Evolutionary conservation across 352 stramenopile species (phyloP).

Genomic region (Phytophthora ohioensis): DNA sequence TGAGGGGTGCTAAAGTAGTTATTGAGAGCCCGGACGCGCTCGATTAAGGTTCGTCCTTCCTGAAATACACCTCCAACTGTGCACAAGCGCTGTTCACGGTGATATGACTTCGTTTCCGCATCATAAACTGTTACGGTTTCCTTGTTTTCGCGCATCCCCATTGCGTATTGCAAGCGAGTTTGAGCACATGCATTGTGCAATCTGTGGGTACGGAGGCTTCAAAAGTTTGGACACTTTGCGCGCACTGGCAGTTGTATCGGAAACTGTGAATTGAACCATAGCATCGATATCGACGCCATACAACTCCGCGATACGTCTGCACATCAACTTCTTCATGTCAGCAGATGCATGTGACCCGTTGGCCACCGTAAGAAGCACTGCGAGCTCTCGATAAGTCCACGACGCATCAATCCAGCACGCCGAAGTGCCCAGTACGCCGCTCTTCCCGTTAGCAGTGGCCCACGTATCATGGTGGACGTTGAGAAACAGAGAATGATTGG

Average conservation of each 20-base stretch:
- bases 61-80: too few relatives aligned
- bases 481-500: background rate
- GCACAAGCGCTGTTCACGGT: too few relatives aligned
- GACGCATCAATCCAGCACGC: background rate
- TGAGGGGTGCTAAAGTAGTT: slow-evolving; percentile 17
- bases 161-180: background rate
- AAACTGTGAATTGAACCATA: background rate
- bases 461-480: background rate
- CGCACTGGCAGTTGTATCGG: background rate
- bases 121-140: background rate
- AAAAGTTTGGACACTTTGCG: background rate
- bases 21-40: slow-evolving; percentile 1
- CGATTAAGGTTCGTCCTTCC: too few relatives aligned
- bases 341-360: background rate
- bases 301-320: background rate
- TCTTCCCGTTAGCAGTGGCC: background rate
- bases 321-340: background rate
- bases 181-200: background rate
- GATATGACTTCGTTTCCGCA: too few relatives aligned
- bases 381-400: background rate
- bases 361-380: background rate
- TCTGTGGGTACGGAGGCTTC: background rate
- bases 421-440: background rate
- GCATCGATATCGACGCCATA: background rate
- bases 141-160: background rate